Conservation (phyloP, 2,329 filamentous ascomycete species). For the Geosmithia morbida region DNA sequence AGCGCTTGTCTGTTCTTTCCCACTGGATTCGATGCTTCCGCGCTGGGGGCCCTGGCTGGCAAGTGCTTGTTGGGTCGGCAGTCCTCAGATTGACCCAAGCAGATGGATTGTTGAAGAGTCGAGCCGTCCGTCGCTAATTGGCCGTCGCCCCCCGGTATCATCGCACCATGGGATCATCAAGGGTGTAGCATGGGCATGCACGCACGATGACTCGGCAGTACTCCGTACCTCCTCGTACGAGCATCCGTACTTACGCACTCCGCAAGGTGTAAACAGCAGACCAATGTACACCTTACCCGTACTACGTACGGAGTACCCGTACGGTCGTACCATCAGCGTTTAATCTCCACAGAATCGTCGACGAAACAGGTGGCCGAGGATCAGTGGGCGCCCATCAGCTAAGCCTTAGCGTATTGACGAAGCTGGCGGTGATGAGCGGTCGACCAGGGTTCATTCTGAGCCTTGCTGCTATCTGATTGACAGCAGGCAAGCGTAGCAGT, state of each 20-base stretch:
- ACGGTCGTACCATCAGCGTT: neutral
- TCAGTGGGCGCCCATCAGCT: neutral
- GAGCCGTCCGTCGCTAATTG: neutral
- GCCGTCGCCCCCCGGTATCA: too few species aligned
- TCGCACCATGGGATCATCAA: neutral
- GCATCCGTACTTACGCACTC: neutral
- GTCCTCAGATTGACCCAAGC: neutral
- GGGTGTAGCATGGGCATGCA: neutral
- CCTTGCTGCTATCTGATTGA: neutral
- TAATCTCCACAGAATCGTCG: neutral
- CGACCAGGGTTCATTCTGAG: neutral
- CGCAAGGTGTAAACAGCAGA: neutral
- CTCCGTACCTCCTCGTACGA: neutral
- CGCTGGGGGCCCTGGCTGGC: too few species aligned
- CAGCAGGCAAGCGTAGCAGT: neutral
- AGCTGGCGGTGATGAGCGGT: conserved; percentile 1
- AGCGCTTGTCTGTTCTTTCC: too few species aligned
- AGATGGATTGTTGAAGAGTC: neutral
- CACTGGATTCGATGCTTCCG: too few species aligned
- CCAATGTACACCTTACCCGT: too few species aligned
- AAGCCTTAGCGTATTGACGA: neutral
- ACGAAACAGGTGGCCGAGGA: neutral
- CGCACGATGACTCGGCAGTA: neutral
- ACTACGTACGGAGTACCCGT: neutral
- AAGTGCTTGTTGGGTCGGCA: neutral